Conservation (phyloP, 1,139 yeast genomes). For the Protomyces pachydermus region DNA sequence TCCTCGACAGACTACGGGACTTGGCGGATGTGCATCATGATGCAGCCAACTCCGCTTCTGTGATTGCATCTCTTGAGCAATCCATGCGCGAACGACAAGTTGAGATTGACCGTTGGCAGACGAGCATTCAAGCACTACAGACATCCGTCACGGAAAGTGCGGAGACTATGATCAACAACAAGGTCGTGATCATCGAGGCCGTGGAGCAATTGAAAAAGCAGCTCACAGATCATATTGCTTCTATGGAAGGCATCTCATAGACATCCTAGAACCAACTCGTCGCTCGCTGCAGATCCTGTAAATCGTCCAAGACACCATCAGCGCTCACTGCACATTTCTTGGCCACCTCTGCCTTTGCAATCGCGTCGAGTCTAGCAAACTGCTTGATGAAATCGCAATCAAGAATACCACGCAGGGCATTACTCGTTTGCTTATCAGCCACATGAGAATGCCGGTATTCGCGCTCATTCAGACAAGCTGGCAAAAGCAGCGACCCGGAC, state of each 20-base stretch:
- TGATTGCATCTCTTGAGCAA: neutral
- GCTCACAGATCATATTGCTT: neutral
- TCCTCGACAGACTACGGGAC: neutral
- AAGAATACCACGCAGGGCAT: slow-evolving; percentile 32
- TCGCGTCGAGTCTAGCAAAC: slow-evolving; percentile 28
- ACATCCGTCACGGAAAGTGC: neutral
- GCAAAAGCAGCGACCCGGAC: slow-evolving; percentile 66
- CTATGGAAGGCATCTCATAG: neutral
- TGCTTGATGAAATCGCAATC: slow-evolving; percentile 31
- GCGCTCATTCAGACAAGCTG: slow-evolving; percentile 74
- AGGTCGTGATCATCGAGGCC: neutral
- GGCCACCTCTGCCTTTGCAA: slow-evolving; percentile 30
- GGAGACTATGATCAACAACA: neutral
- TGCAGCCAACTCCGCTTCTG: neutral
- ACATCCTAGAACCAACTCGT: slow-evolving; percentile 28
- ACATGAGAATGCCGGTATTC: slow-evolving; percentile 36
- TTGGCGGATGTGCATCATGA: neutral
- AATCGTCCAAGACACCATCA: slow-evolving; percentile 30
- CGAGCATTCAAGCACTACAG: neutral
- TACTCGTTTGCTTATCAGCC: slow-evolving; percentile 15
- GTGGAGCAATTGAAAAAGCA: neutral
- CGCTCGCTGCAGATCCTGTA: slow-evolving; percentile 31
- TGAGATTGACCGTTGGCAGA: neutral
- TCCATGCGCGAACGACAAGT: neutral
- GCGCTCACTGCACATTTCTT: slow-evolving; percentile 33